Evolutionary conservation across 2,329 filamentous ascomycete genomes (phyloP), one percentile per base, ranked within the genome.

Genomic region (Calonectria hawksworthii): DNA sequence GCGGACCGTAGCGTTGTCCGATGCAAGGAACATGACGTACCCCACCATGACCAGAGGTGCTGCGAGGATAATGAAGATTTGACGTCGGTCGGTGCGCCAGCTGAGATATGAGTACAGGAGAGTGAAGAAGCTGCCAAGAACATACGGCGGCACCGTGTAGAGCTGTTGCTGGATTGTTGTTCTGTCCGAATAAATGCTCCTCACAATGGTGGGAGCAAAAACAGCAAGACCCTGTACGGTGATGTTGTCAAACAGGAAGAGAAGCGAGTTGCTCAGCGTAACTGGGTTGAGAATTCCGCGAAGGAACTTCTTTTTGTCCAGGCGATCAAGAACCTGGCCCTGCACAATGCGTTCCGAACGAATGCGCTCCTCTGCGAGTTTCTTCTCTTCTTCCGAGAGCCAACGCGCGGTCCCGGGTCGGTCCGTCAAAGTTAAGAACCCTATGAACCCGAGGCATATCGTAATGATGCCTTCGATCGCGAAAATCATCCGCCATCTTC

Each of bases 401-500:
- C 92, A 94, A 23, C 86, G 84, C 0, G 92, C 92, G 0, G 91
- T 92, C 65, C 88, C 91, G 0, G 92, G 92, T 0, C 92, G 88
- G 82, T 94, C 92, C 2, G 92, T 93, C n/a, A 94, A 82, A 0
- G 91, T 92, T 75, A 92, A 13, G 9, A 68, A 56, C 4, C 26
- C 51, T 18, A 68, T 26, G 4, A 68, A 34, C 11, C 66, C 51
- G 4, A 68, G 52, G 26, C 21, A 16, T 3, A 68, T 10, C 2
- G 66, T 68, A 21, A 68, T 68, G 13, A 68, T 68, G 28, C 93
- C 93, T 81, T 94, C 93, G 30, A 94, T 90, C 8, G 88, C 89
- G 72, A 94, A 94, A 73, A 94, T 93, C 92, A 93, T 93, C 10
- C 92, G 86, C 93, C 92, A 94, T 13, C 83, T 84, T 50, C 84